Base-by-base conservation (phyloP, 1,284 basidiomycete species). In the Somion occarium region DNA sequence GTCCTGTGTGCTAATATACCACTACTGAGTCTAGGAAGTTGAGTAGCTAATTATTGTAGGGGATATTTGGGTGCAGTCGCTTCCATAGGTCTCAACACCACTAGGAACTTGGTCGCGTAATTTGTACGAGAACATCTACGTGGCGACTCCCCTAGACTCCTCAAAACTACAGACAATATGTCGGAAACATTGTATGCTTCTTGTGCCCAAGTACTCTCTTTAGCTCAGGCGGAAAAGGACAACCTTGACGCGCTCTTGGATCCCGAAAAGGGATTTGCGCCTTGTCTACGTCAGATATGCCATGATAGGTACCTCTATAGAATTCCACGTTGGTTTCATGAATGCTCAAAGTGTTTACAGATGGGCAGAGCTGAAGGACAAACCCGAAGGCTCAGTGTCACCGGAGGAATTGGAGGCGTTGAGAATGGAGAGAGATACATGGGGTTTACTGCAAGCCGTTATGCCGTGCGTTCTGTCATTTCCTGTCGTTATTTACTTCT, bases 361-460 rank as follows among this genome's bases (percentile, higher is more conserved):
- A 56, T 64, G 85, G 24, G 66, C 69, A 45, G 79, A 83, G 52
- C 61, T 78, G 2, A 74, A 80, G 57, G 74, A 75, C 24, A 64
- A 62, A 18, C 61, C 66, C 64, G 1, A 55, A 64, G n/a, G n/a
- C 20, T 65, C 73, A 5, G 67, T 68, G 38, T 67, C 74, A 13
- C 67, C 64, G 15, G 74, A 79, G 18, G 83, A 86, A 58, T 56
- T 83, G 1, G 81, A 85, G 26, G 70, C 82, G 1, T 68, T 91
- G 55, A 74, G 76, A 23, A 72, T 93, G 64, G 91, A 93, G 65
- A 74, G 81, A 42, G 84, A 88, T 64, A 93, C 91, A 1, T 93
- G 91, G 91, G 78, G 76, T 1, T 73, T 93, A 0, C 63, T 93
- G 2, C 88, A 91, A 64, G 80, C 81, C 3, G 72, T 93, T 15